These are phyloP conservation scores for Coelastrella sp. DNA, from an alignment of 139 green algal genomes.

Conservation along the genomic window DNA sequence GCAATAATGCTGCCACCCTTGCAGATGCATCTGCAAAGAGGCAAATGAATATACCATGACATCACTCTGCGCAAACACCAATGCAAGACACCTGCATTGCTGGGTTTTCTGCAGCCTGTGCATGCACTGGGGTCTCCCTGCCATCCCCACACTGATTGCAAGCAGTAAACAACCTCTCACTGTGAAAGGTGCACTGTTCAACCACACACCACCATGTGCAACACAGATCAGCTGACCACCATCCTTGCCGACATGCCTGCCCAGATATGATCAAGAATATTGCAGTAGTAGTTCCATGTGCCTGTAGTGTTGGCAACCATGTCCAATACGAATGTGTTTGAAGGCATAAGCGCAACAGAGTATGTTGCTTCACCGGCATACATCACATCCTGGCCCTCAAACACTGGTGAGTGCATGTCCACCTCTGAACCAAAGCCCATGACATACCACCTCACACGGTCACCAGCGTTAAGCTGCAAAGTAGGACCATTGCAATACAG, in stretches of 20 bases:
- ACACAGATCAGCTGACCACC: conserved; percentile 41
- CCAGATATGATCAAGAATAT: conserved; percentile 68
- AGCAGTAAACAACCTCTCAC: conserved; percentile 1
- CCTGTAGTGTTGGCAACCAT: conserved; percentile 55
- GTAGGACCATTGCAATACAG: conserved; percentile 68
- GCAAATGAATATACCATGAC: too few relatives aligned
- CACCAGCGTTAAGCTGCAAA: conserved; percentile 32
- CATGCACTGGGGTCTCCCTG: too few relatives aligned
- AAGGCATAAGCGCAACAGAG: conserved; percentile 55
- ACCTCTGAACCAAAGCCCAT: conserved; percentile 63
- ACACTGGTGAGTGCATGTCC: conserved; percentile 67
- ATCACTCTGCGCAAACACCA: too few relatives aligned
- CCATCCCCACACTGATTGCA: too few relatives aligned
- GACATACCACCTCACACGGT: conserved; percentile 52
- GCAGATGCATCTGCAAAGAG: too few relatives aligned
- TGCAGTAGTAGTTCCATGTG: conserved; percentile 71
- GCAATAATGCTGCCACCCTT: too few relatives aligned
- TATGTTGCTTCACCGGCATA: conserved; percentile 10
- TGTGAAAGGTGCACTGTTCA: too few relatives aligned
- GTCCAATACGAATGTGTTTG: conserved; percentile 39
- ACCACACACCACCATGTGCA: background rate
- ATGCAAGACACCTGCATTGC: too few relatives aligned
- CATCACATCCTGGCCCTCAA: conserved; percentile 45
- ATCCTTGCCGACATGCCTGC: conserved; percentile 62
- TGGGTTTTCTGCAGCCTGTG: too few relatives aligned